Base-by-base conservation (phyloP, 768 basidiomycete species). In the Lentinus tigrinus region DNA sequence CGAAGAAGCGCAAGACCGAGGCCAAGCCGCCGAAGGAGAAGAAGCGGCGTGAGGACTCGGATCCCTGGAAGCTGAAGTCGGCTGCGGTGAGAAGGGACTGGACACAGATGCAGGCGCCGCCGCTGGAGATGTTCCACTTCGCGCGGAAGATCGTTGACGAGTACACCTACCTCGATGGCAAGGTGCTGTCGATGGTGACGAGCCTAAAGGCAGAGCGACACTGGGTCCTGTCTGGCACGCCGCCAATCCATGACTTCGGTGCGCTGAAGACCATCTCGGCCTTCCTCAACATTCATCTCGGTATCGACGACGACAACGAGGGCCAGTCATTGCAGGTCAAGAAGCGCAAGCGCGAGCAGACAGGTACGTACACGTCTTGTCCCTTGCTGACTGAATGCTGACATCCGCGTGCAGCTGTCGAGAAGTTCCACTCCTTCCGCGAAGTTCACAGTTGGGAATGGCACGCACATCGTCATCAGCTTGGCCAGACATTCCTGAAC, bases 151-250 rank as follows among this genome's bases (percentile, higher is more conserved):
- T 98, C 50, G 86, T 96, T 40, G 95, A 97, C 73, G 95, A 98
- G 69, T 98, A 95, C 71, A 95, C 94, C 1, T 97, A 98, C 67
- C 79, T 95, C 23, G 85, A 88, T 24, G 92, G 90, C 53, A 87
- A 89, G 65, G 79, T 87, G 7, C 88, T 91, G 60, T 79, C 91
- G 3, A 78, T 94, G 65, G 81, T 96, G 37, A 92, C 91, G 3
- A 82, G 81, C 47, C 73, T 95, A 21, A 83, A 85, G 11, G 87
- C 91, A 0, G 85, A 88, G 49, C 81, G 91, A 43, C 89, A 87
- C 54, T 98, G 95, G 95, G 92, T 98, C 6, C 79, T 98, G n/a
- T 98, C 95, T 2, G 95, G 95, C 13, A 98, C 95, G 23, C 95
- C 95, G 8, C 95, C 95, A 0, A 88, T 93, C 53, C 88, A 90